Evolutionary conservation across 2,329 filamentous ascomycete genomes (phyloP).

Genomic region (Colletotrichum truncatum): DNA sequence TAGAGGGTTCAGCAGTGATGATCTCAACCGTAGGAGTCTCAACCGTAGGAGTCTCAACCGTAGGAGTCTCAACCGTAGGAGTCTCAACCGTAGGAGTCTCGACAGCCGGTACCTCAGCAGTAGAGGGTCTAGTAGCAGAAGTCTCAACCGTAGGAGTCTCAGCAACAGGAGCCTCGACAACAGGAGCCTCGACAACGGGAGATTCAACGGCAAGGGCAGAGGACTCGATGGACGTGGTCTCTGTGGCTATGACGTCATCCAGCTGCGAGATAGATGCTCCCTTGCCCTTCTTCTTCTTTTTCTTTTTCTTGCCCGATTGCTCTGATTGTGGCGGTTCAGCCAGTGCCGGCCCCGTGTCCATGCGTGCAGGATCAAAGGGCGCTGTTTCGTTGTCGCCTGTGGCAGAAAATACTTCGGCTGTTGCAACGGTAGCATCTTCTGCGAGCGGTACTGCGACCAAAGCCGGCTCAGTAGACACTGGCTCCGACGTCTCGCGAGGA

Average conservation of each 20-base stretch:
- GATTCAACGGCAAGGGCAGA: neutral
- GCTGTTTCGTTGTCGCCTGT: neutral
- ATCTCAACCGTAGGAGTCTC: neutral
- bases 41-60: neutral
- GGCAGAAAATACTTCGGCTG: no score
- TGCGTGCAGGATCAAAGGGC: neutral
- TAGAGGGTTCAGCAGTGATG: no score
- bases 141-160: neutral
- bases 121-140: neutral
- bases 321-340: conserved; percentile 22
- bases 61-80: neutral
- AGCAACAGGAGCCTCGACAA: neutral
- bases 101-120: neutral
- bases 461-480: no score
- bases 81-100: neutral
- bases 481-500: neutral
- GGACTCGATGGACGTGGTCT: conserved; percentile 1
- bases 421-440: neutral
- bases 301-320: conserved; percentile 34
- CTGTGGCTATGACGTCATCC: neutral
- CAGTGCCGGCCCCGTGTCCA: neutral
- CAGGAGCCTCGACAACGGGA: neutral
- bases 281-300: conserved; percentile 35
- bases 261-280: neutral
- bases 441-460: no score